Evolutionary conservation across 2,329 filamentous ascomycete species (phyloP), one percentile per base, ranked within the genome.

Genomic region (Fusarium chuoi): DNA sequence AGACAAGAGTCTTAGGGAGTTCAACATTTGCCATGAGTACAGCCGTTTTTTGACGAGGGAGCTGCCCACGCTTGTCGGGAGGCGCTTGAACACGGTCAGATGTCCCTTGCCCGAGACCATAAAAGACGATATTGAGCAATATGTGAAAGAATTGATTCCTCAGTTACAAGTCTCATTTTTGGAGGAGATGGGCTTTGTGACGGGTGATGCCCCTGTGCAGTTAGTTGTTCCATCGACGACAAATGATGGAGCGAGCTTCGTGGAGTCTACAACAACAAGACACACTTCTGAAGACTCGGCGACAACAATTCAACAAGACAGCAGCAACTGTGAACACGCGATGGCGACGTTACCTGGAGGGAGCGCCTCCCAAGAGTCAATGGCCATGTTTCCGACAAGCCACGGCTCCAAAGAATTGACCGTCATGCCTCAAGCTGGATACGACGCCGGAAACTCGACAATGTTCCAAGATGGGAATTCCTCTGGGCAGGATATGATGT

Each of bases 381-480:
- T 22, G 3, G 17, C 9, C 0, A 17, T 26, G 33, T 38, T n/a
- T 26, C n/a, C 20, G 9, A 22, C 3, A 2, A 6, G 6, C 24
- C 6, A 22, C 6, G 9, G 6, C 3, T 26, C n/a, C 12, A 2
- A 11, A 17, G 18, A 26, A 11, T 54, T 51, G 3, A 3, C n/a
- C 0, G 15, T 0, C 9, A 38, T 52, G 20, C 48, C 30, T 24
- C 30, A 11, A 24, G 14, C 15, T n/a, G 20, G 4, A 8, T n/a
- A n/a, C 7, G 13, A 8, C 10, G 4, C 0, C 0, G 28, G 10
- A 49, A 1, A 17, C 14, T 30, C 28, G 22, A n/a, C 28, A 0
- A 49, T 18, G 5, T 4, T 18, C 1, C 28, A 1, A 3, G 6
- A 18, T 18, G 22, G 11, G 4, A 7, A 0, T 24, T 24, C 20